Conservation (phyloP, 1,284 basidiomycete genomes). For the Omphalotus olearius region DNA sequence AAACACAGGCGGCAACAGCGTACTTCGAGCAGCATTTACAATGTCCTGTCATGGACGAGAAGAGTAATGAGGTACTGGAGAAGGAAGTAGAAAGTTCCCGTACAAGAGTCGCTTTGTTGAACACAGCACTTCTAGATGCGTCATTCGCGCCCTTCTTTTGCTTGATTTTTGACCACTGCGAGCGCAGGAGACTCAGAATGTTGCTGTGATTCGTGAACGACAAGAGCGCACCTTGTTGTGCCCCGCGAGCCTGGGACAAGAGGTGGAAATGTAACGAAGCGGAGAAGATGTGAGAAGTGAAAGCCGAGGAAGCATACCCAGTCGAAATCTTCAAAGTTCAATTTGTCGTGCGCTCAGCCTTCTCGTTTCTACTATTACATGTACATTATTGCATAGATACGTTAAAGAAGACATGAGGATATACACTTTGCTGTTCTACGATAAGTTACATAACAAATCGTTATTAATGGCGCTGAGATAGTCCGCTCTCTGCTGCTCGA, state of each 20-base stretch:
- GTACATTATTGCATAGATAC: not conserved
- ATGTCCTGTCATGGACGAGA: constrained; percentile 55
- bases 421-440: no score
- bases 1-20: constrained; percentile 16
- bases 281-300: not conserved
- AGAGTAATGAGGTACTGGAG: not conserved
- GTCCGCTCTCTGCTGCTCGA: constrained; percentile 53
- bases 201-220: not conserved
- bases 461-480: not conserved
- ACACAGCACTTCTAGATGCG: constrained; percentile 57
- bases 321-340: no score
- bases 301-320: not conserved
- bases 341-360: no score
- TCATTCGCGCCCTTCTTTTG: constrained; percentile 76
- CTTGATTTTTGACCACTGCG: constrained; percentile 86
- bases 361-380: not conserved
- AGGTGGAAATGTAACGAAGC: constrained; percentile 7
- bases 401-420: not conserved
- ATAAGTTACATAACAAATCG: not conserved
- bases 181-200: not conserved
- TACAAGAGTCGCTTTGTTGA: constrained; percentile 44
- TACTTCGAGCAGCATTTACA: constrained; percentile 61
- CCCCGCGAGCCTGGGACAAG: constrained; percentile 5
- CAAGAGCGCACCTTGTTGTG: constrained; percentile 12
- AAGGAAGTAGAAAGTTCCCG: constrained; percentile 39